Evolutionary conservation across 2,329 filamentous ascomycete species (phyloP).

Genomic region (Phaeomoniella chlamydospora): DNA sequence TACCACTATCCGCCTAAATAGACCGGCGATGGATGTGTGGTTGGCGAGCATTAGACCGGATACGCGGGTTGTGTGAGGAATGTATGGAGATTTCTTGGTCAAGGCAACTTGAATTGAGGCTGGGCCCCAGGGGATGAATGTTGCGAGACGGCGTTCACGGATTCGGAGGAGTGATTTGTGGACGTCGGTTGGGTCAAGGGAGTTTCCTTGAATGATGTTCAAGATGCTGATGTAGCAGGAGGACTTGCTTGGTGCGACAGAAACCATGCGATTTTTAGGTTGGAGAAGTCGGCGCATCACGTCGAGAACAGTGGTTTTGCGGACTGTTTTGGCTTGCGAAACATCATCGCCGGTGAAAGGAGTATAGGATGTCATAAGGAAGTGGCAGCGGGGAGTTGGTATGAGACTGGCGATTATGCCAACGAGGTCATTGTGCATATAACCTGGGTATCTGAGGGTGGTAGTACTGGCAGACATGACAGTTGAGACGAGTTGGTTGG

Average conservation of each 20-base stretch:
- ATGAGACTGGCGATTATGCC: conserved; percentile 94
- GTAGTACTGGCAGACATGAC: conserved; percentile 99
- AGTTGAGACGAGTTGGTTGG: conserved; percentile 90
- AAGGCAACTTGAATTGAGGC: conserved; percentile 95
- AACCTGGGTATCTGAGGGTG: conserved; percentile 88
- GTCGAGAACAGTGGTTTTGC: conserved; percentile 94
- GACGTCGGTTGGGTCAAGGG: conserved; percentile 79
- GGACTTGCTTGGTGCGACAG: conserved; percentile 85
- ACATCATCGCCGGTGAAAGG: conserved; percentile 95
- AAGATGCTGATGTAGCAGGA: conserved; percentile 98
- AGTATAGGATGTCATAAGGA: conserved; percentile 96
- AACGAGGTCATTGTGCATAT: conserved; percentile 99
- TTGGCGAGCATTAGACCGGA: conserved; percentile 96
- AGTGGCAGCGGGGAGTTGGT: conserved; percentile 90
- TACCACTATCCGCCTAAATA: conserved; percentile 85
- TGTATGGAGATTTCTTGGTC: conserved; percentile 92
- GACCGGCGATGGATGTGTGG: conserved; percentile 88
- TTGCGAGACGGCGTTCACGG: conserved; percentile 80
- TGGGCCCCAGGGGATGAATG: conserved; percentile 96
- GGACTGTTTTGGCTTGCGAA: conserved; percentile 91
- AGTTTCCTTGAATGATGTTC: conserved; percentile 97
- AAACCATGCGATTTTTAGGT: conserved; percentile 99
- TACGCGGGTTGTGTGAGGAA: conserved; percentile 75
- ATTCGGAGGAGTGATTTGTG: conserved; percentile 97
- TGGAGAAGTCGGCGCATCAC: conserved; percentile 93